These are phyloP conservation scores for Ceratobasidium sp. DNA, from an alignment of 1,284 basidiomycete genomes.

Conservation along the genomic window DNA sequence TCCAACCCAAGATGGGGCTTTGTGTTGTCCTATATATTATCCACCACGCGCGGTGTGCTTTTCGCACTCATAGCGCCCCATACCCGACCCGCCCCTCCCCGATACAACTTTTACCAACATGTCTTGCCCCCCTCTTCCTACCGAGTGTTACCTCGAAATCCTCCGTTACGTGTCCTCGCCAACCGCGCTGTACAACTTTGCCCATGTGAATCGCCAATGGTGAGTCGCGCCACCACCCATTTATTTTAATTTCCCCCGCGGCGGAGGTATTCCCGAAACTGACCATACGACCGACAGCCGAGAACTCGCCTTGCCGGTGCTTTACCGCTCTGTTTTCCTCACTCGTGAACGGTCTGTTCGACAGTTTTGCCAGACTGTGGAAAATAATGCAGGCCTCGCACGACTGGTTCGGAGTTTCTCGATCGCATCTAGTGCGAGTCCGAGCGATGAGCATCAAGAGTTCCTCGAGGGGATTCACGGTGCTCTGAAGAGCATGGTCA, in stretches of 20 bases:
- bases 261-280: neutral
- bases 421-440: conserved; percentile 30
- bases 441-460: conserved; percentile 7
- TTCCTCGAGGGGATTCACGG: conserved; percentile 20
- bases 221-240: conserved; percentile 23
- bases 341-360: conserved; percentile 24
- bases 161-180: conserved; percentile 1
- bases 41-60: neutral
- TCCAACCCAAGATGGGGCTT: conserved; percentile 27
- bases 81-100: conserved; percentile 26
- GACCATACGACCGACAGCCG: conserved; percentile 24
- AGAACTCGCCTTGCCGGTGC: conserved; percentile 21
- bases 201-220: conserved; percentile 27
- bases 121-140: conserved; percentile 17
- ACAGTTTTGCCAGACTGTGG: conserved; percentile 17
- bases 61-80: neutral
- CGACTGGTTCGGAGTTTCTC: conserved; percentile 30
- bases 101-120: conserved; percentile 2
- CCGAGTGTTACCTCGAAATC: conserved; percentile 37
- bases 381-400: neutral
- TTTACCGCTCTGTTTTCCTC: conserved; percentile 38
- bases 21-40: conserved; percentile 13
- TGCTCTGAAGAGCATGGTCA: conserved; percentile 27
- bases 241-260: neutral
- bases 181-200: neutral